Base-by-base conservation (phyloP, 805 yeast species). In the Candida maesae region DNA sequence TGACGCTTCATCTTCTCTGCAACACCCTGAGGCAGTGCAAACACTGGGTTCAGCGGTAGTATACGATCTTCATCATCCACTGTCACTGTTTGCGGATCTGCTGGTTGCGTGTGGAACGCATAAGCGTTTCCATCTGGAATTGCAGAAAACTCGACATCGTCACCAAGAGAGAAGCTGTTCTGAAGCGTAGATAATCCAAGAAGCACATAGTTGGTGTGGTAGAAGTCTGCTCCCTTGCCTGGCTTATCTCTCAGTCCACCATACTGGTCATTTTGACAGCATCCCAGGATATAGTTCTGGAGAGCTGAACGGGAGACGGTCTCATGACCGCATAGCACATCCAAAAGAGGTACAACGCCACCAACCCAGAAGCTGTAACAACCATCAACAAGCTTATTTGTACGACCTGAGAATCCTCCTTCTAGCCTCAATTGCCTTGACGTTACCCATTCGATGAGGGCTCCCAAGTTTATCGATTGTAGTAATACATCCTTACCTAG, bases 301-400 rank as follows among this genome's bases (percentile, higher is more conserved):
- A 91, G 63, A 1, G 76, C 79, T 9, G 71, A 66, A 45, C 89
- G 73, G 44, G 79, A 70, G 45, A 82, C 56, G 43, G 73, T 45
- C 5, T 65, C 61, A 1, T 58, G 53, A 13, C 58, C 65, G 2
- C 67, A 26, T 1, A 81, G 65, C 0, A 74, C 66, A 44, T 85
- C 93, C 4, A 88, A 44, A 26, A 87, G 61, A 1, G 86, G 78
- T 47, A 73, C 68, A 28, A 81, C 59, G 0, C 88, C 95, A 2
- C 98, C 98, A 2, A 89, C 83, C 99, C 99, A 93, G 61, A 84
- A 91, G 56, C 91, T 79, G 60, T 93, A 93, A 61, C 99, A 93
- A 0, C 95, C 96, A 59, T 93, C 99, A 1, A 93, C 98, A 24
- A 93, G 70, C 59, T 93, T 93, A 60, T 91, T 91, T 0, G 95